A percentile compares a stretch with the other conserved stretches of the same genome.
These are phyloP conservation scores for Colletotrichum eremochloae DNA, from an alignment of 2,329 filamentous ascomycete genomes.

Conservation along the genomic window DNA sequence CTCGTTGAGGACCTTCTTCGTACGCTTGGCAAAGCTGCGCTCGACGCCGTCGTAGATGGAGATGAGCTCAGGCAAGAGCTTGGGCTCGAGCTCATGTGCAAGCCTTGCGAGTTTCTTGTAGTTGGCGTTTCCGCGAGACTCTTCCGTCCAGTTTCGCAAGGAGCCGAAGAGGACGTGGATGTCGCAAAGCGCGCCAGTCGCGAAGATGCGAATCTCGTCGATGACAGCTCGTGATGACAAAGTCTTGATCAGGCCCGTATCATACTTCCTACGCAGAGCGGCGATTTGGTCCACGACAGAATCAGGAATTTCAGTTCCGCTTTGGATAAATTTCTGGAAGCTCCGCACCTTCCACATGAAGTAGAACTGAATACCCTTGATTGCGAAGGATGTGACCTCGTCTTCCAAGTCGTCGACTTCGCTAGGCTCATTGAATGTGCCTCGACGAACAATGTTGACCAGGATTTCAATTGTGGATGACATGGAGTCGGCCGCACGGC, in stretches of 20 bases:
- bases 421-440: slow-evolving; percentile 76
- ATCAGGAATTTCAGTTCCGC: slow-evolving; percentile 68
- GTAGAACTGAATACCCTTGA: slow-evolving; percentile 85
- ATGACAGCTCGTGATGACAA: slow-evolving; percentile 77
- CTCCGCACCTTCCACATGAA: slow-evolving; percentile 92
- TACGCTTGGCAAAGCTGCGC: slow-evolving; percentile 80
- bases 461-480: slow-evolving; percentile 76
- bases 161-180: slow-evolving; percentile 84
- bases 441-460: slow-evolving; percentile 79
- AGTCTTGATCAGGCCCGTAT: slow-evolving; percentile 74
- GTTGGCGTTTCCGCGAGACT: slow-evolving; percentile 43
- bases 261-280: slow-evolving; percentile 67
- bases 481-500: slow-evolving; percentile 61
- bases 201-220: slow-evolving; percentile 82
- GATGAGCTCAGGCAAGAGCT: slow-evolving; percentile 76
- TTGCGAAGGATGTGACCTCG: slow-evolving; percentile 80
- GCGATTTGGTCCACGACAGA: slow-evolving; percentile 72
- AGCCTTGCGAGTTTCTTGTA: slow-evolving; percentile 64
- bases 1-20: slow-evolving; percentile 72
- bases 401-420: slow-evolving; percentile 84
- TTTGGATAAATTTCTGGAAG: slow-evolving; percentile 67
- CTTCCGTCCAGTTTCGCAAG: slow-evolving; percentile 69
- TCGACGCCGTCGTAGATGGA: slow-evolving; percentile 84
- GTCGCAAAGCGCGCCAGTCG: slow-evolving; percentile 84
- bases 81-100: slow-evolving; percentile 76